These are phyloP conservation scores for Lasiodiplodia citricola DNA, from an alignment of 2,329 filamentous ascomycete species.

Conservation along the genomic window DNA sequence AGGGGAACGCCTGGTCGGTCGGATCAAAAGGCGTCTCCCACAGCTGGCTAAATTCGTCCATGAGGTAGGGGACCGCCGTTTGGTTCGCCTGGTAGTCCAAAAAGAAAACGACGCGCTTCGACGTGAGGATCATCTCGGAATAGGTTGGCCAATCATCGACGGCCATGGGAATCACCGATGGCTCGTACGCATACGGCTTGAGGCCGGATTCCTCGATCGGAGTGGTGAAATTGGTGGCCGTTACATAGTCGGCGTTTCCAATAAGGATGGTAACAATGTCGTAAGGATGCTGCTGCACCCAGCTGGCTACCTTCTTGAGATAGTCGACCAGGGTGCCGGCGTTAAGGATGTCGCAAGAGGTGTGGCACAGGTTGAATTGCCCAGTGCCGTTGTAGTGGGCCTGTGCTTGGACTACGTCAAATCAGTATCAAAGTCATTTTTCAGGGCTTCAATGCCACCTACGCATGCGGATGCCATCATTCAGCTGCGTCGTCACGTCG, in stretches of 20 bases:
- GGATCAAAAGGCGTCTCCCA: constrained; percentile 92
- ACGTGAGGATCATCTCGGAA: constrained; percentile 57
- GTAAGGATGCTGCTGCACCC: constrained; percentile 79
- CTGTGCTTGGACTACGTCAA: constrained; percentile 62
- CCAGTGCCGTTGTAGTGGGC: constrained; percentile 63
- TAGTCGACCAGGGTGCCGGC: constrained; percentile 78
- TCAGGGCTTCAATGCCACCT: neutral
- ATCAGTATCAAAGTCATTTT: neutral
- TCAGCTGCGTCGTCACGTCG: constrained; percentile 44
- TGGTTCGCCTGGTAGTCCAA: constrained; percentile 68
- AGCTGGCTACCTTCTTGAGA: constrained; percentile 70
- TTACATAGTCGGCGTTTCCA: constrained; percentile 78
- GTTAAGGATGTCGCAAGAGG: constrained; percentile 80
- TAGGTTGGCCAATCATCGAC: constrained; percentile 84
- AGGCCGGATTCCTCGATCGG: constrained; percentile 76
- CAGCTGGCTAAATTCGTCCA: constrained; percentile 86
- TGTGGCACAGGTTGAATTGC: constrained; percentile 76
- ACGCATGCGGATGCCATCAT: constrained; percentile 48
- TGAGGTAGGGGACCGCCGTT: constrained; percentile 76
- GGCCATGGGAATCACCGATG: constrained; percentile 72
- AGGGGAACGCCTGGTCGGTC: constrained; percentile 72
- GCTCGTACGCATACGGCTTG: constrained; percentile 73
- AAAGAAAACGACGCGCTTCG: constrained; percentile 47
- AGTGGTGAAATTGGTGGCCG: constrained; percentile 66
- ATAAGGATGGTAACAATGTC: constrained; percentile 88